phyloP scores from a whole-genome alignment of 257 asterid genomes.

The Solanum sejunctum region DNA sequence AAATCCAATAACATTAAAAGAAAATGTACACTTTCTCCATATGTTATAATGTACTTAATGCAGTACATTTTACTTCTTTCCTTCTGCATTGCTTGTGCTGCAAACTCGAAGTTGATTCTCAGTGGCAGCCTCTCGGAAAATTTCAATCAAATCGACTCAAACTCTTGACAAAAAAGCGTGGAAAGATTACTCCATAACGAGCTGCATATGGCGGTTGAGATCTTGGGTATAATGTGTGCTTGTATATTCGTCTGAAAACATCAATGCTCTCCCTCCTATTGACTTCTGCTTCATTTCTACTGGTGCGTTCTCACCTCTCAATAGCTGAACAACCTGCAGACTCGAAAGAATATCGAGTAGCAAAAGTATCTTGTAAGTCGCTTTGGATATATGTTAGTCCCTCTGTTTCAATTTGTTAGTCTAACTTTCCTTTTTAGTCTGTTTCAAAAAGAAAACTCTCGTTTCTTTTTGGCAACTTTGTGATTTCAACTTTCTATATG shows the following conservation, averaged over 20 bases:
- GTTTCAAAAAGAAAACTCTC: too few species aligned
- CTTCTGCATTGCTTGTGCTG: neutral
- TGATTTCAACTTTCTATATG: too few species aligned
- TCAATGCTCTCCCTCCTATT: constrained; percentile 45
- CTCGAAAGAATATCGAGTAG: neutral
- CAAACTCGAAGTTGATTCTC: neutral
- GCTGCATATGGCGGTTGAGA: constrained; percentile 79
- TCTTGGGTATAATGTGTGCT: constrained; percentile 60
- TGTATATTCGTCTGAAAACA: constrained; percentile 63
- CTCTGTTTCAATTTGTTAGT: neutral
- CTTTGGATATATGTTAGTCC: neutral
- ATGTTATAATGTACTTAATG: neutral
- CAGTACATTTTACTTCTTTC: neutral
- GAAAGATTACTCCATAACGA: constrained; percentile 56
- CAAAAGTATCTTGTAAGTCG: neutral
- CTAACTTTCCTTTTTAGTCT: neutral
- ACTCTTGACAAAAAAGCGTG: neutral
- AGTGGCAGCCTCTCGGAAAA: too few species aligned
- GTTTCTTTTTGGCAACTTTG: neutral
- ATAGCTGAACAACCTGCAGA: constrained; percentile 45
- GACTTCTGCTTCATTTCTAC: constrained; percentile 49
- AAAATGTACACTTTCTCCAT: neutral
- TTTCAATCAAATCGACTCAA: neutral
- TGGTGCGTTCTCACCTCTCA: constrained; percentile 57
- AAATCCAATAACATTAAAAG: neutral